Conservation (phyloP, 1,284 basidiomycete species). For the Polyporus tsugae region DNA sequence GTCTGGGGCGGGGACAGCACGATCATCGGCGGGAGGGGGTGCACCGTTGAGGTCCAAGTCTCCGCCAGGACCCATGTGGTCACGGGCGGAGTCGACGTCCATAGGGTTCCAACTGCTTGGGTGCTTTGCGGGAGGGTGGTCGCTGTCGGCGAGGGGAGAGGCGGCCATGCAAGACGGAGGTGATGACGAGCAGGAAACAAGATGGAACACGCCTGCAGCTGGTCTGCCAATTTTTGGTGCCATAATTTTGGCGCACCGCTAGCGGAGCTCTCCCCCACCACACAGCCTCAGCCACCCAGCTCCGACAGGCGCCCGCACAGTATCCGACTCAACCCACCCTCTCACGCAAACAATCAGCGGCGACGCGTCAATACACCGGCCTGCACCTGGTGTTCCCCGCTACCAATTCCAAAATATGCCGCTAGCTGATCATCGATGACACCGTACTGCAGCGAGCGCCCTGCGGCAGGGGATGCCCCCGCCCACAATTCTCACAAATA, state of each 20-base stretch:
- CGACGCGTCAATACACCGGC: constrained; percentile 4
- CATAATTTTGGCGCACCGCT: background rate
- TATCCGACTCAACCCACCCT: constrained; percentile 7
- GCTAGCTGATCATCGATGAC: too few relatives aligned
- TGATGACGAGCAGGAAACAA: constrained; percentile 36
- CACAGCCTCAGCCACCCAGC: background rate
- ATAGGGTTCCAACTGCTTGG: constrained; percentile 61
- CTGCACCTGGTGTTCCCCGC: background rate
- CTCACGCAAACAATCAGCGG: constrained; percentile 9
- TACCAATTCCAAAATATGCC: background rate
- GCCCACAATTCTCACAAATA: background rate
- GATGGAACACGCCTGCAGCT: constrained; percentile 8
- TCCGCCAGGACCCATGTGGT: constrained; percentile 56
- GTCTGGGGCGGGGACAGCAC: constrained; percentile 49
- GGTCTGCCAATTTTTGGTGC: constrained; percentile 25
- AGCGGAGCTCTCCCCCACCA: background rate
- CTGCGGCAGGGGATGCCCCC: background rate
- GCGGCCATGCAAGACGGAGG: constrained; percentile 54
- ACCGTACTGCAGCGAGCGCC: background rate
- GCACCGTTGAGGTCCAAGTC: constrained; percentile 56
- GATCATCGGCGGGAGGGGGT: constrained; percentile 44
- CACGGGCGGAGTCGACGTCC: constrained; percentile 54
- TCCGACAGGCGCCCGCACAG: background rate
- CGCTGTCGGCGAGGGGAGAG: constrained; percentile 49
- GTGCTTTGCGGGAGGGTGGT: constrained; percentile 39